These are phyloP conservation scores for Alternaria rosae DNA, from an alignment of 2,329 filamentous ascomycete species.

Conservation along the genomic window DNA sequence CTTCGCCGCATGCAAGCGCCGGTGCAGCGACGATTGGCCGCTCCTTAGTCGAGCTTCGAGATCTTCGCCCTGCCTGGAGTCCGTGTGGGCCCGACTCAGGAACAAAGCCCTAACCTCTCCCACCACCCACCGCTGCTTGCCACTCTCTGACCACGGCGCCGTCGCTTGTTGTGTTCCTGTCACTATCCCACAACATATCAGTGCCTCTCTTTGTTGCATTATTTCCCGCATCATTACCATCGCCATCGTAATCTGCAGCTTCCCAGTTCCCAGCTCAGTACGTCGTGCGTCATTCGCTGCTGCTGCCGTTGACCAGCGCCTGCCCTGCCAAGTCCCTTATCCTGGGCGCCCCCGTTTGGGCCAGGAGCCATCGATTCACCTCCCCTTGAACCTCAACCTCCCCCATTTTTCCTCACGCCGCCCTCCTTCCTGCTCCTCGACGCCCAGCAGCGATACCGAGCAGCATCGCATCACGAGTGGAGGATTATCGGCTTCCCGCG, in stretches of 20 bases:
- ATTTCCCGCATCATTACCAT: not conserved
- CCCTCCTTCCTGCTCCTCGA: conserved; percentile 24
- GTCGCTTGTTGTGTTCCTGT: not conserved
- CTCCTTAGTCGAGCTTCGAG: conserved; percentile 24
- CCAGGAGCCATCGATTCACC: conserved; percentile 30
- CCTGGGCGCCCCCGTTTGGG: conserved; percentile 19
- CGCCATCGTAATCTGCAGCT: not conserved
- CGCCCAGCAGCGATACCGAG: conserved; percentile 34
- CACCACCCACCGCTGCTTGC: conserved; percentile 10
- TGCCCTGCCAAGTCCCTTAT: conserved; percentile 22
- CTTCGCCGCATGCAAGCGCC: conserved; percentile 34
- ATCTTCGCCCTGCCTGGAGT: conserved; percentile 23
- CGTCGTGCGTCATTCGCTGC: conserved; percentile 9
- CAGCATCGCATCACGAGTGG: conserved; percentile 21
- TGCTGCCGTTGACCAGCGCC: conserved; percentile 26
- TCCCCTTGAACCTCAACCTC: conserved; percentile 11
- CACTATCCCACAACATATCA: not conserved
- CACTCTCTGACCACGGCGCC: conserved; percentile 11
- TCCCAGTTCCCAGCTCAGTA: not conserved
- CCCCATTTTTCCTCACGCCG: conserved; percentile 14
- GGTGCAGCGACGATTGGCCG: conserved; percentile 23
- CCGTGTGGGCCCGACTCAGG: conserved; percentile 17
- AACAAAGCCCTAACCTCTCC: conserved; percentile 10
- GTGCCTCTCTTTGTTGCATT: conserved; percentile 3
- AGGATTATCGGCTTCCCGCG: conserved; percentile 18